phyloP scores from a whole-genome alignment of 2,329 filamentous ascomycete genomes.

The Ophiostoma triangulosporum region DNA sequence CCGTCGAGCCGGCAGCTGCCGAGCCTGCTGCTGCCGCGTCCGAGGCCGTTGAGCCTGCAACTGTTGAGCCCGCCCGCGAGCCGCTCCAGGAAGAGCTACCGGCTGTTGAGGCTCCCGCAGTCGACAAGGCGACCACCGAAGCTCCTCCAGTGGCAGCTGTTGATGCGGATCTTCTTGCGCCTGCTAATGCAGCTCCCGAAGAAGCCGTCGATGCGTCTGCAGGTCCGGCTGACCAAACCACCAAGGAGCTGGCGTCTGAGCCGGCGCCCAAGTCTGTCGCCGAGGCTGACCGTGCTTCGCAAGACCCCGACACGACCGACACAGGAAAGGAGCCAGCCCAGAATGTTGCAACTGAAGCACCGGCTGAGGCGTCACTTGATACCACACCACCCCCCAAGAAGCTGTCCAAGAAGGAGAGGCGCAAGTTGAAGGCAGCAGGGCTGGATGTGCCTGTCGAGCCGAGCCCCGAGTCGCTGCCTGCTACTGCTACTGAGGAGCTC shows the following conservation, averaged over 20 bases:
- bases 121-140: neutral
- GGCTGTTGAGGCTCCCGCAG: neutral
- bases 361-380: neutral
- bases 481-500: neutral
- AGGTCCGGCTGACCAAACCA: no score
- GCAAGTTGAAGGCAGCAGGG: neutral
- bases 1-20: neutral
- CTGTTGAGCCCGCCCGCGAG: neutral
- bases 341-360: neutral
- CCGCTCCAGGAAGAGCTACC: neutral
- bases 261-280: neutral
- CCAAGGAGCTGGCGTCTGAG: neutral
- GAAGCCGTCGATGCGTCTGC: no score
- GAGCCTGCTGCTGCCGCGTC: no score
- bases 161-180: neutral
- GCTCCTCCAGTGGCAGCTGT: neutral
- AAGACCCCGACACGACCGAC: neutral
- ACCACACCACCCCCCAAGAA: neutral
- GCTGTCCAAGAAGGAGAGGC: neutral
- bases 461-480: neutral
- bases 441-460: neutral
- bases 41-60: neutral
- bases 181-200: neutral
- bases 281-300: neutral
- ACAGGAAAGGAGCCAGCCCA: neutral